Evolutionary conservation across 768 basidiomycete species (phyloP), one percentile per base, ranked within the genome.

Genomic region (Pholiota molesta): DNA sequence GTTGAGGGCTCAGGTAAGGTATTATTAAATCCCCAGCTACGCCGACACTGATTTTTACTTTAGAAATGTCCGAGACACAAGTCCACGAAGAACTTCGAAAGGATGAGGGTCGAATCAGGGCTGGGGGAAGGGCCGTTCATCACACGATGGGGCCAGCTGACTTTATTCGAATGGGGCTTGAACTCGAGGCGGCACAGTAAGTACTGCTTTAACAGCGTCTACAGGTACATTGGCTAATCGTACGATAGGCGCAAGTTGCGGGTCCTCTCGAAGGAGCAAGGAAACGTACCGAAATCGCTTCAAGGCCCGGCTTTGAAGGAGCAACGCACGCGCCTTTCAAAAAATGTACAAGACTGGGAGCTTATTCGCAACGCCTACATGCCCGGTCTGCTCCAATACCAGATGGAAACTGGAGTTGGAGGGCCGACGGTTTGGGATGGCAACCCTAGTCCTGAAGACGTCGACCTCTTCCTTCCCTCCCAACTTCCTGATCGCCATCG

Each of bases 311-410:
- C 37, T 1, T 37, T 57, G 14, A 40, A 39, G 19, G 55, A 57
- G n/a, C 55, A 57, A 21, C 42, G 55, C 8, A 28, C 5, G 40
- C 37, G 37, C 2, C 28, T 57, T 4, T 5, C 10, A 11, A 26
- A 57, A 5, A 42, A 31, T 14, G 23, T 57, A 5, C 39, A 45
- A 9, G 37, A 45, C 21, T 67, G 66, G 67, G 66, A 66, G 56
- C 53, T 52, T 16, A 40, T 66, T 1, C 51, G 54, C 3, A 23
- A 57, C 2, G 53, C 66, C 21, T 69, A 67, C 29, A 63, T 65
- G 51, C 66, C 66, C 10, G 64, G 67, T 7, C 39, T 67, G 4
- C 52, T 65, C 6, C 64, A 68, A 28, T 62, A 57, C 45, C 61
- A 61, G 19, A 52, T 53, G 0, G 55, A 63, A 9, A 49, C 40